phyloP scores from a whole-genome alignment of 345 rosid genomes.

The Brassica nigra region DNA sequence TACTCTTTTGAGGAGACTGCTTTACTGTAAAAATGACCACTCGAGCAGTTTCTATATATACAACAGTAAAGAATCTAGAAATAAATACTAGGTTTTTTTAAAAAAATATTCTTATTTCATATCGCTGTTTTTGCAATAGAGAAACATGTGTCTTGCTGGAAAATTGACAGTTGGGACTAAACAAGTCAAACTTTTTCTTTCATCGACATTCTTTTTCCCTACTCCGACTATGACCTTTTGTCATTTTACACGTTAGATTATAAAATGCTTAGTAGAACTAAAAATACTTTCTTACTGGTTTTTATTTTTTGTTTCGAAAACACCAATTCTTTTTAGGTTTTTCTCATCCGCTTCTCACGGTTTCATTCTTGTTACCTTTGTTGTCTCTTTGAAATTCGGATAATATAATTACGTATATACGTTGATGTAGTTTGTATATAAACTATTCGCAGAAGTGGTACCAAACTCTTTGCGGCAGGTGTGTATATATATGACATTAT shows the following conservation, averaged over 20 bases:
- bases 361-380: no score
- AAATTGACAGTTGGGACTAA: constrained; percentile 58
- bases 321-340: no score
- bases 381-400: no score
- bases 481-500: neutral
- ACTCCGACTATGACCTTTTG: constrained; percentile 21
- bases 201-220: constrained; percentile 28
- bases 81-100: constrained; percentile 30
- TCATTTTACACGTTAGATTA: constrained; percentile 33
- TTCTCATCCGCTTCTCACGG: no score
- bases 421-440: no score
- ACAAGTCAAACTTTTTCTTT: constrained; percentile 48
- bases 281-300: no score
- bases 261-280: constrained; percentile 32
- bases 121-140: constrained; percentile 24
- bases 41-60: constrained; percentile 36
- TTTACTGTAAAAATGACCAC: constrained; percentile 32
- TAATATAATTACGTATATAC: no score
- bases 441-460: no score
- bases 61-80: constrained; percentile 35
- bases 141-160: constrained; percentile 31
- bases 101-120: constrained; percentile 11
- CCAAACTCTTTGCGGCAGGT: neutral
- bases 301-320: no score
- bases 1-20: constrained; percentile 27